A percentile compares a stretch with the other conserved stretches of the same genome.
phyloP scores from a whole-genome alignment of 2,329 filamentous ascomycete species.

The Scortechinia acanthostroma region DNA sequence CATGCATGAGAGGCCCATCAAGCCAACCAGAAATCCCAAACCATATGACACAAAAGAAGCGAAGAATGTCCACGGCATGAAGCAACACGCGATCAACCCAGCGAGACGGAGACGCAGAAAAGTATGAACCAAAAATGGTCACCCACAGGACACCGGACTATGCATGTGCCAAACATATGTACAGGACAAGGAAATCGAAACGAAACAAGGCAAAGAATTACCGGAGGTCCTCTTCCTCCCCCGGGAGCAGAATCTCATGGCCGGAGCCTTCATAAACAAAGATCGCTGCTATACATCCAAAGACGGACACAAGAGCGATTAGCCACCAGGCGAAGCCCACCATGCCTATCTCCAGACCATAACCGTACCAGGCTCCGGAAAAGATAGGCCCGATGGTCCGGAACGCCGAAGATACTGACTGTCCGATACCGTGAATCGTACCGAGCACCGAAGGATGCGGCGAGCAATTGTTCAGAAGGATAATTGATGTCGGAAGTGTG shows the following conservation, averaged over 20 bases:
- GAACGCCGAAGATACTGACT: slow-evolving; percentile 38
- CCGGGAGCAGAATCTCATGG: slow-evolving; percentile 47
- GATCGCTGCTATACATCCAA: slow-evolving; percentile 50
- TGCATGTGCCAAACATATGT: background rate
- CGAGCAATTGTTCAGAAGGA: slow-evolving; percentile 52
- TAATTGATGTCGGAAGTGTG: slow-evolving; percentile 47
- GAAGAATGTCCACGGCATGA: too few species aligned
- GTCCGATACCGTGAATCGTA: slow-evolving; percentile 44
- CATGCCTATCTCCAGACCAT: slow-evolving; percentile 32
- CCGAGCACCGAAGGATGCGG: slow-evolving; percentile 50
- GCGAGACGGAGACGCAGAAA: too few species aligned
- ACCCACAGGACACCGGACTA: too few species aligned
- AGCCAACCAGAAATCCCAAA: too few species aligned
- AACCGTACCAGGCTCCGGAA: slow-evolving; percentile 38
- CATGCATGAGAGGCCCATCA: background rate
- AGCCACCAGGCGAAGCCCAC: slow-evolving; percentile 39
- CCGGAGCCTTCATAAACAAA: slow-evolving; percentile 59
- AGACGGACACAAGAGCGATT: slow-evolving; percentile 36
- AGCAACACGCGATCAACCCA: too few species aligned
- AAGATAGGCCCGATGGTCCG: slow-evolving; percentile 40
- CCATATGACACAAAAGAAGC: background rate
- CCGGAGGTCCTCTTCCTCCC: slow-evolving; percentile 24
- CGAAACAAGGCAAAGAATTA: background rate
- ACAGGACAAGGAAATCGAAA: background rate
- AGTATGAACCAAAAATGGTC: too few species aligned